Conservation (phyloP, 2,329 filamentous ascomycete genomes). For the Pyricularia pennisetigena region DNA sequence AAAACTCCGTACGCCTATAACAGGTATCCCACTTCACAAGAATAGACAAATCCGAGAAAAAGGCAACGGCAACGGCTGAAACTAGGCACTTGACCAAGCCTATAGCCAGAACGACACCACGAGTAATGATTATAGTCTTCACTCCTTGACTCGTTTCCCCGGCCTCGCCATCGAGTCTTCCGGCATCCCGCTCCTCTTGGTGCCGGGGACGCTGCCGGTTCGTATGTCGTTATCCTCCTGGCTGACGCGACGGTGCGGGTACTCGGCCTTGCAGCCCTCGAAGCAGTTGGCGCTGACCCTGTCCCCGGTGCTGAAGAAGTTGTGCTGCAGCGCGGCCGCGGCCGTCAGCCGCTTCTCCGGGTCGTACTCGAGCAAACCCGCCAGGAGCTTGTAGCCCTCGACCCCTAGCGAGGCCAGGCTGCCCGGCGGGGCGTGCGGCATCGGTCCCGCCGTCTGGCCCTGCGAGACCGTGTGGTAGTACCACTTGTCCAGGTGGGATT, state of each 20-base stretch:
- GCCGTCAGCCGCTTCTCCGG: constrained; percentile 82
- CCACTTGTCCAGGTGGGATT: constrained; percentile 61
- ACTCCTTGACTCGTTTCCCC: constrained; percentile 52
- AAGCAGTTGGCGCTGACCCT: constrained; percentile 78
- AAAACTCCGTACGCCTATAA: background rate
- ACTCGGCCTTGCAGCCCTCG: constrained; percentile 78
- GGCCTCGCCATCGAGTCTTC: constrained; percentile 66
- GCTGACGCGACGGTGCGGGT: constrained; percentile 81
- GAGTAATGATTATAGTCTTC: constrained; percentile 5
- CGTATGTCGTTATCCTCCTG: constrained; percentile 94
- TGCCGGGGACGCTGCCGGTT: constrained; percentile 81
- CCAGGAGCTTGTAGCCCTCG: constrained; percentile 75
- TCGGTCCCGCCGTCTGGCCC: constrained; percentile 26
- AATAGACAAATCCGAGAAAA: background rate
- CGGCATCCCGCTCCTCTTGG: constrained; percentile 76
- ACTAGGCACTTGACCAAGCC: background rate
- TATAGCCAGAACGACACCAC: background rate
- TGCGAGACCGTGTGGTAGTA: constrained; percentile 63
- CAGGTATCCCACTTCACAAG: background rate
- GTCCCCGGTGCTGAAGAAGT: constrained; percentile 73
- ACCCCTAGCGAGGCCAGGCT: constrained; percentile 52
- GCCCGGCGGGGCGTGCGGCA: constrained; percentile 36
- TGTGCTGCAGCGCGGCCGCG: constrained; percentile 77
- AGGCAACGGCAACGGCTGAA: background rate
- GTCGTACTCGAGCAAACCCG: constrained; percentile 83